Conservation (phyloP, 2,329 filamentous ascomycete genomes). For the Aureobasidium uvarum region DNA sequence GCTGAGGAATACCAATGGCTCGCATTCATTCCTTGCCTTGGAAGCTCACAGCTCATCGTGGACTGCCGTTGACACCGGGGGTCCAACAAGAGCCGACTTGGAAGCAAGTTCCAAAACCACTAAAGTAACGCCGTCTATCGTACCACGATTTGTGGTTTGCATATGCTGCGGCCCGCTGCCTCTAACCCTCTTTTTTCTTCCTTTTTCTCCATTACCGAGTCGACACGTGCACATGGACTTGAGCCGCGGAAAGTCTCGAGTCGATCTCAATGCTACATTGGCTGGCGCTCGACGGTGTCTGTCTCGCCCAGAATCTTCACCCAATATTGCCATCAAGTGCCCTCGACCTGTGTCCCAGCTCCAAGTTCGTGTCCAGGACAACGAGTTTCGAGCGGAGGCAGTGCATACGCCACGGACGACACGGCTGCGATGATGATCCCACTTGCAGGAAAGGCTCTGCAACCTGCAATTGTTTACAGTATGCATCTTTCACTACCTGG, state of each 20-base stretch:
- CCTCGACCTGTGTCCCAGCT: background rate
- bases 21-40: background rate
- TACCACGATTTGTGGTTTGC: background rate
- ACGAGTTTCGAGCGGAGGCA: background rate
- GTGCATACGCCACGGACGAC: constrained; percentile 3
- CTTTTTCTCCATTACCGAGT: background rate
- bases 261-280: background rate
- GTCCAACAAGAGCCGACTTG: constrained; percentile 1
- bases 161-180: constrained; percentile 12
- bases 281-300: constrained; percentile 12
- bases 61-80: background rate
- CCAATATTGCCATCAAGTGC: background rate
- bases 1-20: background rate
- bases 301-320: background rate
- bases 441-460: background rate
- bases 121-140: background rate
- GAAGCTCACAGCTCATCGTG: background rate
- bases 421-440: background rate
- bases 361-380: constrained; percentile 16
- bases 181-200: constrained; percentile 4
- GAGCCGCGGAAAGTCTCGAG: constrained; percentile 14
- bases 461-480: background rate
- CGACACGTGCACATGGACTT: background rate
- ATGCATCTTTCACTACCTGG: constrained; percentile 2
- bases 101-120: constrained; percentile 11